Base-by-base conservation (phyloP, 306 rosid species). In the Alnus rubra region DNA sequence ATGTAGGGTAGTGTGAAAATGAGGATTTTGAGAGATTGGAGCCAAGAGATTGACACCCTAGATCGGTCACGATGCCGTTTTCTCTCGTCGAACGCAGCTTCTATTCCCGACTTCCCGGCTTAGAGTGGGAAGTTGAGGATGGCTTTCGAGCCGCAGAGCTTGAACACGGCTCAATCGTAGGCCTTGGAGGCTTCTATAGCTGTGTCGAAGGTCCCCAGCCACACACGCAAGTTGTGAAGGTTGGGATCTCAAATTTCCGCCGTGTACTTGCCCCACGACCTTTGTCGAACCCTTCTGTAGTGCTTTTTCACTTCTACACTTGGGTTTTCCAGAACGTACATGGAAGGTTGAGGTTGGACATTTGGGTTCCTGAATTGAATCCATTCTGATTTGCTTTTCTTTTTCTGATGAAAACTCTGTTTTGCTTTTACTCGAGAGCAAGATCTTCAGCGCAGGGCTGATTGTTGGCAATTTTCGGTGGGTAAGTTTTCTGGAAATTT, bases 241-340 rank as follows among this genome's bases (percentile, higher is more conserved):
- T 86, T 91, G 45, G 98, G 98, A 64, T 93, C 98, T 0, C 97
- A 88, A 75, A 93, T 93, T 86, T 93, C 97, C 3, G 98, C 92
- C 2, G 98, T 97, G 82, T 53, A 93, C 47, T 93, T 93, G 0
- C 98, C 98, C 98, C 98, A 93, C 11, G 98, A 94, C 72, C 98
- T 49, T 35, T 77, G 91, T 5, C 98, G 87, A 35, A 93, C 97
- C 0, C 98, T 97, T 15, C 98, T 69, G 84, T 93, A 87, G 80
- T 79, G 88, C 68, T n/a, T 79, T 62, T 59, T 70, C 74, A 18
- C 81, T 44, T 82, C 84, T 30, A 67, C 51, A 1, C 1, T 52
- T 44, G 79, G 28, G 7, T 31, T 53, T 54, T 7, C 50, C 50
- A 0, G 4, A 11, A 52, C 76, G 0, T 28, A 8, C 62, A 13